Evolutionary conservation across 2,329 filamentous ascomycete genomes (phyloP), one percentile per base, ranked within the genome.

Genomic region (Cladophialophora bantiana): DNA sequence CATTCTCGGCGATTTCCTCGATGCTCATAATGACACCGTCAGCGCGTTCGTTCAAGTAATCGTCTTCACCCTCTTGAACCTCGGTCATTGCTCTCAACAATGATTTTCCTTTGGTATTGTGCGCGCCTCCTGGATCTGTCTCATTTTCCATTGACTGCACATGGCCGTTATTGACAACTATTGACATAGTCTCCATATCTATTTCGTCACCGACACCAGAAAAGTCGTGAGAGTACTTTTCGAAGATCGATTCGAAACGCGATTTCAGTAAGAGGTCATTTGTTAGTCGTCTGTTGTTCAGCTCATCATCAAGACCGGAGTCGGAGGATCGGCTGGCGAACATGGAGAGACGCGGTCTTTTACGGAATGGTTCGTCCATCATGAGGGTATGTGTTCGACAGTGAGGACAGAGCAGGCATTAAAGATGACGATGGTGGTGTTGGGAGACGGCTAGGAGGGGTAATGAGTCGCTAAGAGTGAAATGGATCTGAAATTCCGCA

Each of bases 111-210:
- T 68, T 68, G 18, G 48, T 32, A 12, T 68, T 53, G 59, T 54
- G 45, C 20, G 36, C 36, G 34, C 48, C 59, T 63, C 83, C 82
- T 48, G 78, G 75, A 79, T 86, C 82, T 70, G 85, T 79, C 75
- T 89, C 83, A 78, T 86, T 77, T 75, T 81, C 74, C 84, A 92
- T 88, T 74, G 86, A 77, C 59, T 85, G 77, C 60, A 97, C 77
- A 79, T 98, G 95, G 0, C 95, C 94, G 82, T 97, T 95, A 78
- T 98, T 86, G 64, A 97, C 89, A n/a, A 96, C 84, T 55, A 98
- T 88, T 66, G 91, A 83, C 62, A 92, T 93, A 0, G 91, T 94
- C 58, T 84, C 83, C 64, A 97, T 83, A 77, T 98, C 92, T 73
- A 98, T 93, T 79, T 97, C 93, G 77, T 98, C 94, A 62, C 90